A percentile compares a stretch with the other conserved stretches of the same genome.
Evolutionary conservation across 2,329 filamentous ascomycete species (phyloP).

Genomic region (Emergomyces pasteurianus): DNA sequence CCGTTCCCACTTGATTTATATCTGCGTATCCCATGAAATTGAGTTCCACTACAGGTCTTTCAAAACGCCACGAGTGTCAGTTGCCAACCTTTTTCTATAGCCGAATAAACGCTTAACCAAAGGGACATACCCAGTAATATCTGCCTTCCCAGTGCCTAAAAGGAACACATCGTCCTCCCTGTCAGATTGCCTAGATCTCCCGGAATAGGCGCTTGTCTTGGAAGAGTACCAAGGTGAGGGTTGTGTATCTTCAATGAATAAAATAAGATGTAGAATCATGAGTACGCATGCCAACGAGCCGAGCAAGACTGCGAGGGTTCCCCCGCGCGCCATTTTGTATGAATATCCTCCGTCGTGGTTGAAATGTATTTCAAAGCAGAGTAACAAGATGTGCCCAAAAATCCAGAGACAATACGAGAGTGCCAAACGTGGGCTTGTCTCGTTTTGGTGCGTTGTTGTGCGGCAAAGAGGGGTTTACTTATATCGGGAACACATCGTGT

Average conservation of each 20-base stretch:
- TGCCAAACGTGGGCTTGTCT: background rate
- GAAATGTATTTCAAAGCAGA: background rate
- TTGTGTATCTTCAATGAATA: conserved; percentile 11
- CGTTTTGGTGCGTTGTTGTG: background rate
- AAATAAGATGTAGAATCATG: conserved; percentile 22
- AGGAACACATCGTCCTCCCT: conserved; percentile 41
- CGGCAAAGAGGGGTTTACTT: background rate
- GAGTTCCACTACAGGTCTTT: conserved; percentile 72
- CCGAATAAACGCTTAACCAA: conserved; percentile 4
- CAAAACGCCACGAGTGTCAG: background rate
- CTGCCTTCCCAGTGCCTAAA: conserved; percentile 57
- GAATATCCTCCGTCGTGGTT: background rate
- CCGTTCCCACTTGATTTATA: conserved; percentile 66
- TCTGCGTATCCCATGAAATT: conserved; percentile 90
- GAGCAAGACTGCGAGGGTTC: conserved; percentile 2
- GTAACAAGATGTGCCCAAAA: background rate
- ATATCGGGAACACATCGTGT: background rate
- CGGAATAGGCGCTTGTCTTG: conserved; percentile 15
- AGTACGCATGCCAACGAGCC: conserved; percentile 12
- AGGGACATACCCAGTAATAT: conserved; percentile 52
- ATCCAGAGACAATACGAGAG: background rate
- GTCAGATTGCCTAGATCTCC: conserved; percentile 12
- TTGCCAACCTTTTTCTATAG: background rate
- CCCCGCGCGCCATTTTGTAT: conserved; percentile 3
- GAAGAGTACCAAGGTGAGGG: conserved; percentile 10